Evolutionary conservation across 106 monocot species (phyloP), one percentile per base, ranked within the genome.

Genomic region (Allium sativum): DNA sequence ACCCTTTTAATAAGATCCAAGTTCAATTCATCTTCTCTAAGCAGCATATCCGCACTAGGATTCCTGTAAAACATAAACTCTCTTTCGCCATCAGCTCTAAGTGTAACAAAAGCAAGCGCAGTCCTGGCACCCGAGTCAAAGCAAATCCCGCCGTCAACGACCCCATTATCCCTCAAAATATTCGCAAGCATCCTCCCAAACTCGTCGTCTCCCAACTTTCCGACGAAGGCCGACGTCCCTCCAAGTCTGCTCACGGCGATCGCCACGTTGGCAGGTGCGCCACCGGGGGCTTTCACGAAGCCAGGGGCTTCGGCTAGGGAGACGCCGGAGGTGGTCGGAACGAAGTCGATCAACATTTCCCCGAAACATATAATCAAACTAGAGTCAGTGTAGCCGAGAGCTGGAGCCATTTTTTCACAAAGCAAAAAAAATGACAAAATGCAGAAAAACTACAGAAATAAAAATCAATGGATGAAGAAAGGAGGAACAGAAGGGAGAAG

Each of bases 41-140:
- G 75, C 31, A 81, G 78, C 85, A 86, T 81, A 65, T 86, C 81
- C 63, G 81, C 81, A 54, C 78, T 78, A 21, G 86, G 81, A 61
- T 86, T 78, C 40, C 82, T 64, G 55, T 86, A 86, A 47, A 86
- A 86, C 86, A 86, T 86, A 68, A 85, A 77, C 78, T 83, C 83
- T 19, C 83, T 62, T 76, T 84, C 84, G 10, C 84, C 84, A 68
- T 86, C 81, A 40, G 72, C 77, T 16, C 81, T 62, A 13, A 86
- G 71, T 10, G 81, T 86, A 15, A 86, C 85, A 54, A 81, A 86
- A 21, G 85, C 85, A 40, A 81, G 74, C 4, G 85, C 85, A 15
- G 81, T 85, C 65, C 81, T 67, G 0, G 85, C 85, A 10, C 68
- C 78, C 45, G 75, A 55, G 42, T 86, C 85, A 65, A 86, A 86